These are phyloP conservation scores for Elsinoe arachidis DNA, from an alignment of 2,329 filamentous ascomycete species.

Conservation along the genomic window DNA sequence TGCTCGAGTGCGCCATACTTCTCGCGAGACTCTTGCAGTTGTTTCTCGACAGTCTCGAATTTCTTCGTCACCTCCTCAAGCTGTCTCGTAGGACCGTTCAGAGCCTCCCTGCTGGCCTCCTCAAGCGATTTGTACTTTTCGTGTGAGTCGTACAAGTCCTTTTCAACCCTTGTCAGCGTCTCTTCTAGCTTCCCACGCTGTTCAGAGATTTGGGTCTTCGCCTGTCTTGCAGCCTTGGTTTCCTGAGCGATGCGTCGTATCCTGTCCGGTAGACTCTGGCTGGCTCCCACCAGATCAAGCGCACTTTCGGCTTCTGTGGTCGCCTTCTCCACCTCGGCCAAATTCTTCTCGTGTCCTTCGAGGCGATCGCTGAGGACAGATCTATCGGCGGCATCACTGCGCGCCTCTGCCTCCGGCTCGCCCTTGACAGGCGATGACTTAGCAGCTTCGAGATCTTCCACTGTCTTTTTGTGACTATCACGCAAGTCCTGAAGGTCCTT, in stretches of 20 bases:
- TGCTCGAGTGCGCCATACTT: slow-evolving; percentile 19
- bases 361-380: not conserved
- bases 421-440: not conserved
- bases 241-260: not conserved
- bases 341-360: not conserved
- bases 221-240: not conserved
- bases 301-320: not conserved
- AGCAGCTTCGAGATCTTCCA: slow-evolving; percentile 42
- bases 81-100: not conserved
- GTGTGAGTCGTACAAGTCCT: slow-evolving; percentile 31
- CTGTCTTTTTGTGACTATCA: slow-evolving; percentile 52
- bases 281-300: not conserved
- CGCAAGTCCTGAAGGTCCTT: slow-evolving; percentile 44
- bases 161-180: slow-evolving; percentile 20
- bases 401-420: not conserved
- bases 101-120: not conserved
- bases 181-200: not conserved
- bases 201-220: not conserved
- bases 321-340: not conserved
- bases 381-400: not conserved
- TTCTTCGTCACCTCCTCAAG: not conserved
- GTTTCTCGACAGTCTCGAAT: slow-evolving; percentile 22
- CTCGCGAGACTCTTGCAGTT: slow-evolving; percentile 31
- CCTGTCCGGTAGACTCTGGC: not conserved
- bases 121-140: slow-evolving; percentile 21